Evolutionary conservation across 768 basidiomycete species (phyloP).

Genomic region (Collybiopsis luxurians): DNA sequence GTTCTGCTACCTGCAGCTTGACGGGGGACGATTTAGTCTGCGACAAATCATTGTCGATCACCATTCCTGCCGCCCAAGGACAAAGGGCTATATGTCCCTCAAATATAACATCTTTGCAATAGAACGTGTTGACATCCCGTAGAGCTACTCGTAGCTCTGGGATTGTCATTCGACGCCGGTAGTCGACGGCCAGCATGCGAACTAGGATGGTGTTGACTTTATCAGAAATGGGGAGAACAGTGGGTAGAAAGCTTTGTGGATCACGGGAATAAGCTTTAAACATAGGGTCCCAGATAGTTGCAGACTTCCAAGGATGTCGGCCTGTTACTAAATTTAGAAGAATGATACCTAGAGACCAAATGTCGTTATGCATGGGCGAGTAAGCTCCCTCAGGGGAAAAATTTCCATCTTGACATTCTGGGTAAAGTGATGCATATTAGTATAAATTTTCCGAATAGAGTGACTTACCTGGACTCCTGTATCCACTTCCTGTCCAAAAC

Average conservation of each 20-base stretch:
- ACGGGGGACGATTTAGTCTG: slow-evolving; percentile 39
- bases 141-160: slow-evolving; percentile 56
- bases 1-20: slow-evolving; percentile 24
- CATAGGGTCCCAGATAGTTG: slow-evolving; percentile 76
- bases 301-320: slow-evolving; percentile 95
- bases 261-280: slow-evolving; percentile 85
- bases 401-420: slow-evolving; percentile 86
- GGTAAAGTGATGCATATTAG: slow-evolving; percentile 14
- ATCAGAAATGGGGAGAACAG: slow-evolving; percentile 76
- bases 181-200: slow-evolving; percentile 72
- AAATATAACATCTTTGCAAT: slow-evolving; percentile 71
- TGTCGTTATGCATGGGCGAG: slow-evolving; percentile 85
- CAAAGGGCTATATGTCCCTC: slow-evolving; percentile 80
- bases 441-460: slow-evolving; percentile 12
- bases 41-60: slow-evolving; percentile 62
- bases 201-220: slow-evolving; percentile 73
- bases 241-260: slow-evolving; percentile 76
- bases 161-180: slow-evolving; percentile 50
- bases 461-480: slow-evolving; percentile 87
- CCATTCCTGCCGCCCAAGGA: slow-evolving; percentile 74
- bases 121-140: slow-evolving; percentile 59
- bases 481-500: slow-evolving; percentile 95
- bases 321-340: slow-evolving; percentile 94
- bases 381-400: slow-evolving; percentile 67
- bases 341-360: slow-evolving; percentile 96